A percentile compares a stretch with the other conserved stretches of the same genome.
phyloP scores from a whole-genome alignment of 345 rosid genomes.

The Brassica rapa region DNA sequence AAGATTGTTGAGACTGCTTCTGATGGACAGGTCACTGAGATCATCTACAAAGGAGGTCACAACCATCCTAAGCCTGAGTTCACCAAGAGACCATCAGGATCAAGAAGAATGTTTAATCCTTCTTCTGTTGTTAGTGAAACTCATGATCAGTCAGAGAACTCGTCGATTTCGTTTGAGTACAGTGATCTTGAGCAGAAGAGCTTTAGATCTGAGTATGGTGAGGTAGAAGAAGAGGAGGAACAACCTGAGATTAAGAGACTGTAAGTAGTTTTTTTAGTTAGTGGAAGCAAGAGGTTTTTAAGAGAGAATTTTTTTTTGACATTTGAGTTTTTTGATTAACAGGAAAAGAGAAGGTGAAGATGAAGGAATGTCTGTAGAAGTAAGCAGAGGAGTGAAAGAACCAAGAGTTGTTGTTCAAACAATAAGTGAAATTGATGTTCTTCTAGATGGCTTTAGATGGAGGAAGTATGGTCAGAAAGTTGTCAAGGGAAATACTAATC shows the following conservation, averaged over 20 bases:
- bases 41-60: slow-evolving; percentile 91
- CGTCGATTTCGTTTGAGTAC: slow-evolving; percentile 68
- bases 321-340: slow-evolving; percentile 15
- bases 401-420: slow-evolving; percentile 97
- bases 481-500: slow-evolving; percentile 95
- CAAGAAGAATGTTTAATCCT: slow-evolving; percentile 40
- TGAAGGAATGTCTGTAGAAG: slow-evolving; percentile 75
- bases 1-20: slow-evolving; percentile 86
- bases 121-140: slow-evolving; percentile 41
- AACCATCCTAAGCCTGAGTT: slow-evolving; percentile 94
- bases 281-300: neutral
- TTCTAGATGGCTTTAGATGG: slow-evolving; percentile 95
- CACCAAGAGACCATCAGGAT: slow-evolving; percentile 63
- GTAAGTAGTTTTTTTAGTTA: slow-evolving; percentile 49
- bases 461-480: slow-evolving; percentile 99
- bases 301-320: neutral
- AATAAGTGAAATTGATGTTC: slow-evolving; percentile 90
- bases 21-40: slow-evolving; percentile 94
- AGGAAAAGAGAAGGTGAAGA: slow-evolving; percentile 77
- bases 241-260: slow-evolving; percentile 80
- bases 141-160: slow-evolving; percentile 74
- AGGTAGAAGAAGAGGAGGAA: slow-evolving; percentile 72
- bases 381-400: slow-evolving; percentile 85
- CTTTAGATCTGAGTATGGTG: slow-evolving; percentile 59
- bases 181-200: slow-evolving; percentile 71